phyloP scores from a whole-genome alignment of 352 stramenopile species.

The Globisporangium apiculatum region DNA sequence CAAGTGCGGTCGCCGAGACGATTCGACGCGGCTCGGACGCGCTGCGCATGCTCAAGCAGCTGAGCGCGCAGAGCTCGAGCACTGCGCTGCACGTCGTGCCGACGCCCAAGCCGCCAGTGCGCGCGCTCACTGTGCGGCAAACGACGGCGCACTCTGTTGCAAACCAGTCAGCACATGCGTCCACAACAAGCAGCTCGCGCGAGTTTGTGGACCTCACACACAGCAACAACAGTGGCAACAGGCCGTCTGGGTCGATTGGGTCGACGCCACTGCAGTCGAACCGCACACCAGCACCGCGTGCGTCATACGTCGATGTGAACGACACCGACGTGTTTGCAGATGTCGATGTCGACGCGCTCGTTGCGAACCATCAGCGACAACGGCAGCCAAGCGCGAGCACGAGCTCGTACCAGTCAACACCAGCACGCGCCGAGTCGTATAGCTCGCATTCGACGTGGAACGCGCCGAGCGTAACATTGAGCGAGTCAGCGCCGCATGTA shows the following conservation, averaged over 20 bases:
- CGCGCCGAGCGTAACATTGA: not conserved
- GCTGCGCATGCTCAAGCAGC: conserved; percentile 13
- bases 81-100: conserved; percentile 31
- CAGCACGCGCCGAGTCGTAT: not conserved
- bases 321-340: conserved; percentile 27
- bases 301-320: not conserved
- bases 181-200: not conserved
- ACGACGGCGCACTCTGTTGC: not conserved
- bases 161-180: not conserved
- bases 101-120: conserved; percentile 14
- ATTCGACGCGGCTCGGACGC: conserved; percentile 38
- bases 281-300: not conserved
- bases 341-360: conserved; percentile 46
- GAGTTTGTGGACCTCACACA: conserved; percentile 26
- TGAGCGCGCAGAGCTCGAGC: conserved; percentile 5
- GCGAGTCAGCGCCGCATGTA: not conserved
- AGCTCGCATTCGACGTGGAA: not conserved
- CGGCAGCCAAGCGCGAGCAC: conserved; percentile 6
- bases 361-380: conserved; percentile 35
- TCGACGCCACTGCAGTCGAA: not conserved
- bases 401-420: not conserved
- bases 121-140: conserved; percentile 1
- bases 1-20: conserved; percentile 13
- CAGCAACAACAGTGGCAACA: not conserved
- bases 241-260: no score